A percentile compares a stretch with the other conserved stretches of the same genome.
Conservation (phyloP, 768 basidiomycete genomes). For the Hygrocybe coccinea region DNA sequence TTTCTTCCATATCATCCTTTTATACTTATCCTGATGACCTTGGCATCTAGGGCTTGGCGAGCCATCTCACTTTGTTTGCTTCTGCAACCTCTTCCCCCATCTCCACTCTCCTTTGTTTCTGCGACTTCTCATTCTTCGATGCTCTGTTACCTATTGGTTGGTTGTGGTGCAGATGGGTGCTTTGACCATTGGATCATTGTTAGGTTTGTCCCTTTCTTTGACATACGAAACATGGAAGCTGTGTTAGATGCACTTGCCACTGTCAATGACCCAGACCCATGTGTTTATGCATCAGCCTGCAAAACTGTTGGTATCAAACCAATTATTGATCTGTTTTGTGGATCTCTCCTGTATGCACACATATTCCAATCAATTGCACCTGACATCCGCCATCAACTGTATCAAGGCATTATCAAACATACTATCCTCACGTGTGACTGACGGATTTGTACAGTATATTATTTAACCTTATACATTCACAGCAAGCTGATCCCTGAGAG, state of each 20-base stretch:
- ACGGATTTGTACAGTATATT: too few species aligned
- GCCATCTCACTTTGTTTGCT: too few species aligned
- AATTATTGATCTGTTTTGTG: slow-evolving; percentile 31
- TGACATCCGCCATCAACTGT: slow-evolving; percentile 27
- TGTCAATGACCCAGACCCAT: slow-evolving; percentile 3
- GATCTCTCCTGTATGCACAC: slow-evolving; percentile 21
- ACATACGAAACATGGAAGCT: not conserved
- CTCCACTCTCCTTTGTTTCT: too few species aligned
- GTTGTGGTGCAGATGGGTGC: too few species aligned
- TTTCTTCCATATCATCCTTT: not conserved
- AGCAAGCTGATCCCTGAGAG: slow-evolving; percentile 35
- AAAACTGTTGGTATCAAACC: slow-evolving; percentile 13
- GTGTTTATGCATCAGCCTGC: slow-evolving; percentile 3
- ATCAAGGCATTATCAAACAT: slow-evolving; percentile 32
- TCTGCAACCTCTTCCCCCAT: too few species aligned
- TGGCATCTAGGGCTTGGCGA: not conserved
- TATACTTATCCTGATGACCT: not conserved
- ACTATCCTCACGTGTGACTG: too few species aligned
- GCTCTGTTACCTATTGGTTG: too few species aligned
- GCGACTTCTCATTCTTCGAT: too few species aligned
- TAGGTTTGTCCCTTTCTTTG: slow-evolving; percentile 26
- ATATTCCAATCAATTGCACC: slow-evolving; percentile 31
- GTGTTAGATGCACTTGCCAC: slow-evolving; percentile 6
- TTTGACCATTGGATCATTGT: too few species aligned
- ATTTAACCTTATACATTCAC: not conserved